A percentile compares a stretch with the other conserved stretches of the same genome.
Conservation (phyloP, 2,329 filamentous ascomycete species). For the Ophiocordyceps camponoti-leonardi region DNA sequence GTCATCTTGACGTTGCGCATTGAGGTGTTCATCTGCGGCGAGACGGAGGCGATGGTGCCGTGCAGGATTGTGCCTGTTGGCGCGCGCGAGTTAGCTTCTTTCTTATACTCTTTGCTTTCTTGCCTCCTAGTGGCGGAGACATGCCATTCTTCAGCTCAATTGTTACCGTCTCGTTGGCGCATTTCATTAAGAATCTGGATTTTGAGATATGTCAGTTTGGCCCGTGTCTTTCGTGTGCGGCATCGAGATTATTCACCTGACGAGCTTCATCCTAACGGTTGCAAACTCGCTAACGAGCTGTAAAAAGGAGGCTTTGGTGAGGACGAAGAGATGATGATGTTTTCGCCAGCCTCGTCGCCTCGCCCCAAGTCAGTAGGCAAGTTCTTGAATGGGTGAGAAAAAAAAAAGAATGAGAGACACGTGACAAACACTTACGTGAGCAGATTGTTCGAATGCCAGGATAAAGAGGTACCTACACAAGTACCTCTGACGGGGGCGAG, state of each 20-base stretch:
- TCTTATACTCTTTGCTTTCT: conserved; percentile 1
- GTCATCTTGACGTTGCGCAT: conserved; percentile 97
- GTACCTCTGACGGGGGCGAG: no score
- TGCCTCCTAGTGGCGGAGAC: no score
- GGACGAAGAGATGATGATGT: neutral
- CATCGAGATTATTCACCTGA: conserved; percentile 42
- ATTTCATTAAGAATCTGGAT: conserved; percentile 94
- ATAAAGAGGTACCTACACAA: no score
- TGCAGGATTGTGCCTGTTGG: conserved; percentile 95
- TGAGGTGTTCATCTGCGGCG: conserved; percentile 96
- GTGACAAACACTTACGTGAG: no score
- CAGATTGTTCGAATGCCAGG: no score
- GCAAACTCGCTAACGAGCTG: neutral
- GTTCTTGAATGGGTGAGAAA: no score
- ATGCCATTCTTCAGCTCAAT: conserved; percentile 96
- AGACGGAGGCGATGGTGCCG: conserved; percentile 91
- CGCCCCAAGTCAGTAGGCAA: no score
- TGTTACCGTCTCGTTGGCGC: conserved; percentile 94
- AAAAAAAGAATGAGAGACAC: neutral
- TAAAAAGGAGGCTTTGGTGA: no score
- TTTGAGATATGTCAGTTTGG: conserved; percentile 2
- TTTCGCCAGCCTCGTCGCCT: neutral
- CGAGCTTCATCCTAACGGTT: conserved; percentile 72
- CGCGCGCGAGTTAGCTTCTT: conserved; percentile 2
- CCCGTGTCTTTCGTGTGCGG: neutral